These are phyloP conservation scores for Aureobasidium sp. DNA, from an alignment of 2,329 filamentous ascomycete genomes.

Conservation along the genomic window DNA sequence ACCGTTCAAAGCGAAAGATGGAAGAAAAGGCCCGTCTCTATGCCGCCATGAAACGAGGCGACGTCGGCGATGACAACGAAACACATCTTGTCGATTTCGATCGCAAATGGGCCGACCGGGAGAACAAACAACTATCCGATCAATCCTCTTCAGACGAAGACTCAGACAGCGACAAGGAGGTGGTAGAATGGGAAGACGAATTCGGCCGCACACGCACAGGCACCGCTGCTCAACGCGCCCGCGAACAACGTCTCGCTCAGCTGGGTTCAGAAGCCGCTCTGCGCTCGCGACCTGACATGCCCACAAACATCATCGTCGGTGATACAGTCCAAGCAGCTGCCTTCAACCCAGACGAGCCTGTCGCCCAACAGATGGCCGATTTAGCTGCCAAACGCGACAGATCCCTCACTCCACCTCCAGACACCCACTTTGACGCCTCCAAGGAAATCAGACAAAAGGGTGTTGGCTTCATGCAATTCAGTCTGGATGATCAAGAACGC, in stretches of 20 bases:
- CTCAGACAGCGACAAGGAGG: slow-evolving; percentile 42
- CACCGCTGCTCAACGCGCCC: slow-evolving; percentile 59
- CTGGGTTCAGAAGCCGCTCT: slow-evolving; percentile 42
- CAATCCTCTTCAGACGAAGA: slow-evolving; percentile 30
- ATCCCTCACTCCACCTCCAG: slow-evolving; percentile 68
- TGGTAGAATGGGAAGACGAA: slow-evolving; percentile 86
- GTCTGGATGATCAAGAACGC: slow-evolving; percentile 58
- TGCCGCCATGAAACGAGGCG: slow-evolving; percentile 78
- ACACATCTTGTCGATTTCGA: slow-evolving; percentile 82
- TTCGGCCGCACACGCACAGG: slow-evolving; percentile 75
- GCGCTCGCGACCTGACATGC: slow-evolving; percentile 55
- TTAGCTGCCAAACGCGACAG: slow-evolving; percentile 71
- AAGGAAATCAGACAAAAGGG: slow-evolving; percentile 81
- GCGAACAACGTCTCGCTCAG: slow-evolving; percentile 51
- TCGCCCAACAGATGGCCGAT: slow-evolving; percentile 63
- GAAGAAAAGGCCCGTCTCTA: slow-evolving; percentile 86
- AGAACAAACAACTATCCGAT: slow-evolving; percentile 30
- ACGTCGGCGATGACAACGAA: slow-evolving; percentile 56
- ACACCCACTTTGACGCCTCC: slow-evolving; percentile 77
- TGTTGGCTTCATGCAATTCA: slow-evolving; percentile 87
- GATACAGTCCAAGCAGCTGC: slow-evolving; percentile 76
- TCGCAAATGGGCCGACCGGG: slow-evolving; percentile 63
- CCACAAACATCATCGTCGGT: slow-evolving; percentile 69
- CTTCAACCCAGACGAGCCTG: slow-evolving; percentile 64
- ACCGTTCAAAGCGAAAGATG: slow-evolving; percentile 71